A percentile compares a stretch with the other conserved stretches of the same genome.
Conservation (phyloP, 257 asterid genomes). For the Hygrophila difformis region DNA sequence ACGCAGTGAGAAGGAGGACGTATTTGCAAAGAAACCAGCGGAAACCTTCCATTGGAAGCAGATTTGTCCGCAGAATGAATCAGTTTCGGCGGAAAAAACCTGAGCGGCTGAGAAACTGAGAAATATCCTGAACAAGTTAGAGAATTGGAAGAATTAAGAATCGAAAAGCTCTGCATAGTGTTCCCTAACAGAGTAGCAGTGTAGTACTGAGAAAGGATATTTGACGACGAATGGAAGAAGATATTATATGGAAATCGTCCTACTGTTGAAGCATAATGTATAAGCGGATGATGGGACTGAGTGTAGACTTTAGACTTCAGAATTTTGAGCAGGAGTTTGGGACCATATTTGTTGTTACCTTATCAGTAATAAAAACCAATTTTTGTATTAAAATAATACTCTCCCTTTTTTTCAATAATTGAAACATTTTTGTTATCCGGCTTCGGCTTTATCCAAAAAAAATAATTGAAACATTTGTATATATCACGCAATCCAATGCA, state of each 20-base stretch:
- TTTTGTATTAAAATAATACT: too few relatives aligned
- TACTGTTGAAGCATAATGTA: conserved; percentile 8
- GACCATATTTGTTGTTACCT: too few relatives aligned
- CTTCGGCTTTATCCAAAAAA: too few relatives aligned
- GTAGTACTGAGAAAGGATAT: not conserved
- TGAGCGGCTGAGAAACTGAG: conserved; percentile 15
- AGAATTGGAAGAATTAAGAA: conserved; percentile 32
- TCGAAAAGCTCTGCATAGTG: conserved; percentile 41
- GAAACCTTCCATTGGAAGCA: conserved; percentile 19
- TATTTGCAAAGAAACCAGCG: conserved; percentile 16
- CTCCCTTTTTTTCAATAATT: too few relatives aligned
- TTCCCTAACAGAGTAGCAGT: not conserved
- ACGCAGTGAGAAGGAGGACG: conserved; percentile 20
- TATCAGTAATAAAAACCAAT: too few relatives aligned
- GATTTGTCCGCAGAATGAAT: conserved; percentile 9
- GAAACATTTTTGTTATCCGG: too few relatives aligned
- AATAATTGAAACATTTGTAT: too few relatives aligned
- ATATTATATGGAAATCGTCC: not conserved
- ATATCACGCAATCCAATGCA: too few relatives aligned
- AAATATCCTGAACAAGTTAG: conserved; percentile 8
- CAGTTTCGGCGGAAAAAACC: conserved; percentile 17
- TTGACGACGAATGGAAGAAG: not conserved
- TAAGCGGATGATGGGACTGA: not conserved
- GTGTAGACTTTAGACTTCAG: too few relatives aligned
- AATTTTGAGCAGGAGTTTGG: too few relatives aligned